Evolutionary conservation across 2,329 filamentous ascomycete genomes (phyloP).

Genomic region (Allantophomopsis cytisporea): DNA sequence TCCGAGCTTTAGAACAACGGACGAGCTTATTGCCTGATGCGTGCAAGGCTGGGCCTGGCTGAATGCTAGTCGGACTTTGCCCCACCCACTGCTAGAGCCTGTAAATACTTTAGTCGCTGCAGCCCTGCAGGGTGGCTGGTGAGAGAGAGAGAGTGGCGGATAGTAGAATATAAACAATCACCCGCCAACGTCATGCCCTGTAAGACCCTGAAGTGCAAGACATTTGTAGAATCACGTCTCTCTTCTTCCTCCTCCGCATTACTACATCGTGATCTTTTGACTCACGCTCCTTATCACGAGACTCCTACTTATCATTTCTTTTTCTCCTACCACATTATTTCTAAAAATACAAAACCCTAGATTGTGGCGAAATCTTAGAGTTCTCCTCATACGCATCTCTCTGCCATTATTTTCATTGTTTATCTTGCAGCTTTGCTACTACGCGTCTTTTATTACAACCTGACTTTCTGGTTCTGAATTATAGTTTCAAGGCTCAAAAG

Average conservation of each 20-base stretch:
- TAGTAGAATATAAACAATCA: constrained; percentile 7
- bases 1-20: not conserved
- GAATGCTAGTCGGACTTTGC: too few species aligned
- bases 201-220: not conserved
- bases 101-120: not conserved
- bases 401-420: too few species aligned
- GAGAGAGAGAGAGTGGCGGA: not conserved
- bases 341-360: too few species aligned
- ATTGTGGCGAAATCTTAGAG: too few species aligned
- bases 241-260: not conserved
- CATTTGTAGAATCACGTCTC: too few species aligned
- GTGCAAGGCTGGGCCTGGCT: not conserved
- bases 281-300: not conserved
- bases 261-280: not conserved
- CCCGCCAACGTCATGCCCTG: constrained; percentile 10
- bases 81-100: constrained; percentile 1
- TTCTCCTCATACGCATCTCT: too few species aligned
- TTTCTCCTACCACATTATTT: too few species aligned
- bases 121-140: constrained; percentile 1
- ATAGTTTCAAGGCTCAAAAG: too few species aligned
- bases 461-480: too few species aligned
- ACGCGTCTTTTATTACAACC: too few species aligned
- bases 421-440: too few species aligned
- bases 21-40: not conserved
- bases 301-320: not conserved